A percentile compares a stretch with the other conserved stretches of the same genome.
Evolutionary conservation across 306 rosid species (phyloP).

Genomic region (Glycine latifolia): DNA sequence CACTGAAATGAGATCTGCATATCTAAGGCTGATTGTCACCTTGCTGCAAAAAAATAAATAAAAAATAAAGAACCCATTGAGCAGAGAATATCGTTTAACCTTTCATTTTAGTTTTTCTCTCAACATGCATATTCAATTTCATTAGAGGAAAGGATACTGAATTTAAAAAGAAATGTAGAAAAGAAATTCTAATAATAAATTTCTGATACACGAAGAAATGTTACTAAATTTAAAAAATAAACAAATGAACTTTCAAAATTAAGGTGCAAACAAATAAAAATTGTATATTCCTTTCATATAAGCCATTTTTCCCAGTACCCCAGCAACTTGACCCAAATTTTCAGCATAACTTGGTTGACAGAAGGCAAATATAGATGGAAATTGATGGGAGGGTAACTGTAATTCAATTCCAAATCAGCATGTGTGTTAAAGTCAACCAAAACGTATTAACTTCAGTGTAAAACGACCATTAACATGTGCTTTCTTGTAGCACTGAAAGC

Average conservation of each 20-base stretch:
- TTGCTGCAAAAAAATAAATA: constrained; percentile 71
- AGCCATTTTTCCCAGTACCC: constrained; percentile 4
- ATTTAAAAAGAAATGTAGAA: not conserved
- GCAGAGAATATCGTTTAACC: constrained; percentile 21
- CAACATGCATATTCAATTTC: not conserved
- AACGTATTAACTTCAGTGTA: not conserved
- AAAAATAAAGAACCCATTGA: constrained; percentile 51
- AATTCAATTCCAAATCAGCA: not conserved
- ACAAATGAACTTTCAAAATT: constrained; percentile 19
- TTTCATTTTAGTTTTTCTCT: not conserved
- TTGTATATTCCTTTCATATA: constrained; percentile 14
- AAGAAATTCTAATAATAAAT: not conserved
- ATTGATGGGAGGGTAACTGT: not conserved
- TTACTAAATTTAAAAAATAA: not conserved
- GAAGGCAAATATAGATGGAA: constrained; percentile 1
- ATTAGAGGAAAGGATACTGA: not conserved
- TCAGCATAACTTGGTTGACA: constrained; percentile 3
- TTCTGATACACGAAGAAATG: constrained; percentile 3
- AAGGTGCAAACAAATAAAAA: constrained; percentile 32
- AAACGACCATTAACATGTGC: not conserved
- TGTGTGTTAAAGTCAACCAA: constrained; percentile 1
- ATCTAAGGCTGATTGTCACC: constrained; percentile 84
- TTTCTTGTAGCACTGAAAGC: constrained; percentile 24
- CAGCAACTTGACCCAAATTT: constrained; percentile 27
- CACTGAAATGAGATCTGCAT: constrained; percentile 76